Evolutionary conservation across 164 flowering plant species (phyloP).

Genomic region (Santalum album): DNA sequence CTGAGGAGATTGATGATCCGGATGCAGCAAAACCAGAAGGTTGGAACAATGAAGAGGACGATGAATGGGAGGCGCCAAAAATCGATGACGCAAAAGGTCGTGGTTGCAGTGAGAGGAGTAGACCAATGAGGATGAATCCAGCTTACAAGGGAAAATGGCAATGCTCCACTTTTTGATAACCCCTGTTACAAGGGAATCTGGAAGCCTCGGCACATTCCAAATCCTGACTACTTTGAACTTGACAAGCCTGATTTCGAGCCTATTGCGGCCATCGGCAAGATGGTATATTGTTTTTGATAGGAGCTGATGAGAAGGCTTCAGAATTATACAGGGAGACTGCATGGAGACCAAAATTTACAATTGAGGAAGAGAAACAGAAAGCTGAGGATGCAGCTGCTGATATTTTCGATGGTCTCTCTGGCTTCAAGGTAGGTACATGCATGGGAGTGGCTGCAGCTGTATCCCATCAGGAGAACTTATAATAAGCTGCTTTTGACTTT

Average conservation of each 20-base stretch:
- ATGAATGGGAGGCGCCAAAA: conserved; percentile 98
- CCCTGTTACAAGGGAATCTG: conserved; percentile 94
- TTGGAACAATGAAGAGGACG: conserved; percentile 99
- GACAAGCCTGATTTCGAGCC: conserved; percentile 81
- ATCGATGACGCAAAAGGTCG: conserved; percentile 85
- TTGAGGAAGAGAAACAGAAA: conserved; percentile 82
- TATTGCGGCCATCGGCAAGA: conserved; percentile 95
- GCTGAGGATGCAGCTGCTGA: conserved; percentile 60
- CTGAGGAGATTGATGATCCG: conserved; percentile 94
- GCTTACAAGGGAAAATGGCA: conserved; percentile 98
- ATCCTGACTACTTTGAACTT: conserved; percentile 77
- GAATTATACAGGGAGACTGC: conserved; percentile 37
- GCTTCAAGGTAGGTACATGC: conserved; percentile 43
- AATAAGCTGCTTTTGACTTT: too few species aligned
- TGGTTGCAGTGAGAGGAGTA: conserved; percentile 99
- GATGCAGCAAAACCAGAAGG: conserved; percentile 92
- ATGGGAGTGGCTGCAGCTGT: neutral
- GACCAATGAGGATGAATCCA: conserved; percentile 82
- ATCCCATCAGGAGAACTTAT: too few species aligned
- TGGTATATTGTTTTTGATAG: conserved; percentile 90
- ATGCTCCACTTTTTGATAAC: conserved; percentile 75
- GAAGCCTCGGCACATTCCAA: conserved; percentile 85
- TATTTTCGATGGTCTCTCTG: conserved; percentile 39
- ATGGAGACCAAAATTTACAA: conserved; percentile 83
- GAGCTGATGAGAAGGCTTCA: conserved; percentile 62